These are phyloP conservation scores for Phialophora verrucosa DNA, from an alignment of 2,329 filamentous ascomycete species.

Conservation along the genomic window DNA sequence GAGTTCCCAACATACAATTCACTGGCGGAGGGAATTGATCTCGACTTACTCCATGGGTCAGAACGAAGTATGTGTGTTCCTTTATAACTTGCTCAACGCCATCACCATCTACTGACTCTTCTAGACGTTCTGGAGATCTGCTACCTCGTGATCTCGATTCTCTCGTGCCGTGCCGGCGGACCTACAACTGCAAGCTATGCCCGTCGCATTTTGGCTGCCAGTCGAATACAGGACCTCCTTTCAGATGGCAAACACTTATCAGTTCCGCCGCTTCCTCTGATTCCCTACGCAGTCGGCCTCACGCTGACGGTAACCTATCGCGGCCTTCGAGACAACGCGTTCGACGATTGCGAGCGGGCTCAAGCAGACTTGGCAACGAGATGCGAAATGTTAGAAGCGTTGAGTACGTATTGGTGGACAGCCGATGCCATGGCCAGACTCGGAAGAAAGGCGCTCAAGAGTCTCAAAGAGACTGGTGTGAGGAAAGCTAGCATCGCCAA, in stretches of 20 bases:
- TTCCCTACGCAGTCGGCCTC: conserved; percentile 62
- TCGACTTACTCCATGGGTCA: conserved; percentile 10
- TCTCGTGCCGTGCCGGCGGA: conserved; percentile 60
- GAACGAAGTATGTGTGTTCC: conserved; percentile 31
- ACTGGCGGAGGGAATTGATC: conserved; percentile 30
- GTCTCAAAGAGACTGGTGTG: conserved; percentile 36
- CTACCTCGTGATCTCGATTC: conserved; percentile 63
- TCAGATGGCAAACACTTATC: conserved; percentile 40
- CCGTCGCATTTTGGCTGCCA: conserved; percentile 61
- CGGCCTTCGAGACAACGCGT: conserved; percentile 58
- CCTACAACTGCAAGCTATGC: conserved; percentile 58
- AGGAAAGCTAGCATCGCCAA: conserved; percentile 50
- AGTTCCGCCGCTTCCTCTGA: conserved; percentile 59
- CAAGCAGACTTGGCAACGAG: conserved; percentile 46
- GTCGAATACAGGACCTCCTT: conserved; percentile 59
- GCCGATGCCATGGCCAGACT: conserved; percentile 51
- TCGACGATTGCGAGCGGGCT: conserved; percentile 47
- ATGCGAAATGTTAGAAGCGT: conserved; percentile 45
- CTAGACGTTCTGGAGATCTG: conserved; percentile 61
- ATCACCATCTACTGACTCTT: not conserved
- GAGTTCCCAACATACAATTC: conserved; percentile 47
- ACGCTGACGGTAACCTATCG: conserved; percentile 64
- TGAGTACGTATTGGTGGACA: conserved; percentile 48
- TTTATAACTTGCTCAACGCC: not conserved
- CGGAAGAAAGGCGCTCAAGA: conserved; percentile 47